Evolutionary conservation across 2,329 filamentous ascomycete genomes (phyloP), one percentile per base, ranked within the genome.

Genomic region (Diaporthe ilicicola): DNA sequence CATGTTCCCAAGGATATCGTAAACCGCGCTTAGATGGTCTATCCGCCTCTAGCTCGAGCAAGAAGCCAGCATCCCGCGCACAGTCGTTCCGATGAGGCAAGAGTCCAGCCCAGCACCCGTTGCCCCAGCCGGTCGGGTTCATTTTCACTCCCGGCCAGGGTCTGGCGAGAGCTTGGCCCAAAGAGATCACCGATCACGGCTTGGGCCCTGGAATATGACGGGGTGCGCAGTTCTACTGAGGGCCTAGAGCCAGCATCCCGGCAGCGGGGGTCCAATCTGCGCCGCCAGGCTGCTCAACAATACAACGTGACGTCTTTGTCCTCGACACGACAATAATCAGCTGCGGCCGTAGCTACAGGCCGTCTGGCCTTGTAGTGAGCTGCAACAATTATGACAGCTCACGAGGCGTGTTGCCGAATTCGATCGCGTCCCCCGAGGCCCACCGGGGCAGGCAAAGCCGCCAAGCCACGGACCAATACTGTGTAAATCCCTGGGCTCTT

Each of bases 1-100:
- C 64, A 53, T 39, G 50, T 32, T 54, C 48, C 48, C 48, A 71
- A 50, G 53, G 32, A 66, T 34, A 39, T 68, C 24, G 51, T 51
- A 53, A 65, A 54, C 27, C 24, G 37, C 51, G 70, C 70, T 62
- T 72, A 62, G 53, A 61, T 70, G 66, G 70, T 72, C 70, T 70
- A 70, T 68, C 70, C 70, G 70, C 34, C 29, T 22, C 59, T 72
- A 70, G 56, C 54, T 71, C 64, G 42, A 39, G n/a, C 46, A 56
- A 9, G 24, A 50, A 37, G 32, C 53, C 48, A 39, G 42, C 62
- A 59, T 67, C 53, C 65, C 65, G 27, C 65, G 53, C 51, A 10
- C 37, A 55, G 46, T 37, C 59, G n/a, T n/a, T 54, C 15, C 19
- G 42, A 19, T 27, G 32, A 46, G 50, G 39, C 48, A 53, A 70